Conservation (phyloP, 805 yeast species). For the Komagataella phaffii region DNA sequence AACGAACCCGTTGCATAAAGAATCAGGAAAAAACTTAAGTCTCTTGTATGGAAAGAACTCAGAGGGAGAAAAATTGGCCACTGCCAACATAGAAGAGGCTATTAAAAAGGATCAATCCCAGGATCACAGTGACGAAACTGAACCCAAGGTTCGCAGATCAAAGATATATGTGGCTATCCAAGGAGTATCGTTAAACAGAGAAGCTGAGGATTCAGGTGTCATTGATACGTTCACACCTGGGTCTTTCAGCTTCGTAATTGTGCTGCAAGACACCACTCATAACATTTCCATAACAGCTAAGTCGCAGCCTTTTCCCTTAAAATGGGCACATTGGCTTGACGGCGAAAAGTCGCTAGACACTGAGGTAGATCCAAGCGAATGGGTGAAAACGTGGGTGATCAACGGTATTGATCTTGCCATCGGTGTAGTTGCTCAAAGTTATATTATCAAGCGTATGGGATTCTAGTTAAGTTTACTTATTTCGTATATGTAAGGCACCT, state of each 20-base stretch:
- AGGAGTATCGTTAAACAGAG: constrained; percentile 10
- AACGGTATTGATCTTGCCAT: constrained; percentile 68
- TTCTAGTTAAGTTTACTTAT: constrained; percentile 13
- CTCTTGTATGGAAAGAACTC: constrained; percentile 62
- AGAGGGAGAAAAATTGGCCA: constrained; percentile 81
- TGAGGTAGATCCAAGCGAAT: constrained; percentile 60
- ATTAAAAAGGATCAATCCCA: constrained; percentile 27
- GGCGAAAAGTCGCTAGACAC: constrained; percentile 18
- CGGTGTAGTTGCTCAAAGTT: constrained; percentile 83
- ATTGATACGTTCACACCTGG: constrained; percentile 34
- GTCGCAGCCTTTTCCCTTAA: constrained; percentile 82
- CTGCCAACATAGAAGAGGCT: constrained; percentile 77
- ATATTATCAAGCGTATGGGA: constrained; percentile 87
- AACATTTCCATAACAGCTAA: constrained; percentile 58
- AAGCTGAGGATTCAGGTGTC: constrained; percentile 17
- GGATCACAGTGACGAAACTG: constrained; percentile 2
- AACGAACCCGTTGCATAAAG: constrained; percentile 22
- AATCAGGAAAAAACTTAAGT: constrained; percentile 36
- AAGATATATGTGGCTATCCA: constrained; percentile 18
- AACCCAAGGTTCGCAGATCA: constrained; percentile 9
- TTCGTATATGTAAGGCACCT: neutral
- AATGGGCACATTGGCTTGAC: constrained; percentile 92
- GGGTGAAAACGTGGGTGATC: constrained; percentile 72
- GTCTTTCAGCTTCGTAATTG: constrained; percentile 63
- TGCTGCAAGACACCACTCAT: constrained; percentile 70